phyloP scores from a whole-genome alignment of 495 filamentous ascomycete species.

The Annulohypoxylon stygium region DNA sequence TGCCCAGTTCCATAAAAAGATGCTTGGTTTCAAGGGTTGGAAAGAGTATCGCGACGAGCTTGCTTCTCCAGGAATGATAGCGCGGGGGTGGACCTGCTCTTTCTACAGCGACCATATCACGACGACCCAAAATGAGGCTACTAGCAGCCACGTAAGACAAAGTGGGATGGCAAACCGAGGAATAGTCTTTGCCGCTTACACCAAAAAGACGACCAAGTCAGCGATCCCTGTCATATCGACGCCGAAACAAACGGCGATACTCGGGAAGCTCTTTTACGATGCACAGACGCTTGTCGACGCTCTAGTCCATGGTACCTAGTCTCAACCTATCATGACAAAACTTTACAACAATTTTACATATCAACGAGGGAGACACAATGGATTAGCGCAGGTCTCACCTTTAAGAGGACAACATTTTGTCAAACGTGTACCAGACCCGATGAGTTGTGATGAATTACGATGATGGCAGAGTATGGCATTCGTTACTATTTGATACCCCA shows the following conservation, averaged over 20 bases:
- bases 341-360: background rate
- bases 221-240: slow-evolving; percentile 36
- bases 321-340: background rate
- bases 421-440: background rate
- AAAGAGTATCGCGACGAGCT: slow-evolving; percentile 59
- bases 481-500: slow-evolving; percentile 34
- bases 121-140: background rate
- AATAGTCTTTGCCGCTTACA: slow-evolving; percentile 59
- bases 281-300: slow-evolving; percentile 42
- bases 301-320: slow-evolving; percentile 34
- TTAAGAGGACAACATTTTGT: background rate
- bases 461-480: slow-evolving; percentile 17
- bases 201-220: slow-evolving; percentile 42
- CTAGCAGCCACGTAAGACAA: background rate
- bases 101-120: slow-evolving; percentile 53
- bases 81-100: slow-evolving; percentile 55
- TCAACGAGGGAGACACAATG: background rate
- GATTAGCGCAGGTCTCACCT: background rate
- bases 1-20: slow-evolving; percentile 53
- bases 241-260: slow-evolving; percentile 38
- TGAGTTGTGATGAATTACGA: slow-evolving; percentile 22
- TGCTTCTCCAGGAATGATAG: slow-evolving; percentile 46
- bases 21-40: slow-evolving; percentile 55
- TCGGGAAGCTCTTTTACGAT: slow-evolving; percentile 35
- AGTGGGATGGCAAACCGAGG: slow-evolving; percentile 47